These are phyloP conservation scores for Hydnomerulius pinastri DNA, from an alignment of 768 basidiomycete genomes.

Conservation along the genomic window DNA sequence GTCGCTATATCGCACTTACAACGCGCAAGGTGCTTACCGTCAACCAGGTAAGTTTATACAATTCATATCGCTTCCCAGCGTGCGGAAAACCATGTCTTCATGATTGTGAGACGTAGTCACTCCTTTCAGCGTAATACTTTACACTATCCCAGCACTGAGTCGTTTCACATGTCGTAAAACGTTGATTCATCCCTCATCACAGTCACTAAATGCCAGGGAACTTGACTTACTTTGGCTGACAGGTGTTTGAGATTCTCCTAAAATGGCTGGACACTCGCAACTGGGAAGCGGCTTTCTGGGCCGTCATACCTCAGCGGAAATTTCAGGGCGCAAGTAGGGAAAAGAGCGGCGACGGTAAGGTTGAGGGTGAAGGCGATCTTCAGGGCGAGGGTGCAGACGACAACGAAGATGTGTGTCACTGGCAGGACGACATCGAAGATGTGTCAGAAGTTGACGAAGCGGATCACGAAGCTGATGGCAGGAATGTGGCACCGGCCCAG, in stretches of 20 bases:
- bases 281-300: slow-evolving; percentile 86
- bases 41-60: slow-evolving; percentile 65
- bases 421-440: not conserved
- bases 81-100: not conserved
- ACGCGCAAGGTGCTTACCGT: slow-evolving; percentile 97
- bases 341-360: slow-evolving; percentile 17
- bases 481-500: too few species aligned
- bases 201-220: slow-evolving; percentile 3
- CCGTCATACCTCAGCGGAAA: slow-evolving; percentile 92
- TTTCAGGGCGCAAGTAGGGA: slow-evolving; percentile 47
- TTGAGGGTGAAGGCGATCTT: slow-evolving; percentile 5
- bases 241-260: slow-evolving; percentile 87
- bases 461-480: not conserved
- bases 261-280: slow-evolving; percentile 84
- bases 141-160: too few species aligned
- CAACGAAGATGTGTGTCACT: not conserved
- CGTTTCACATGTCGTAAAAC: too few species aligned
- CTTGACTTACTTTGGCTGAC: slow-evolving; percentile 5
- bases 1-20: slow-evolving; percentile 82
- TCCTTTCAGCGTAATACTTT: too few species aligned
- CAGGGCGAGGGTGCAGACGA: not conserved
- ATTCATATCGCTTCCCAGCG: slow-evolving; percentile 3
- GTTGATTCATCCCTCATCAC: not conserved
- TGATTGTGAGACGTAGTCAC: slow-evolving; percentile 1
- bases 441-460: not conserved